Evolutionary conservation across 805 yeast species (phyloP), one percentile per base, ranked within the genome.

Genomic region (Cyberlindnera maclurae): DNA sequence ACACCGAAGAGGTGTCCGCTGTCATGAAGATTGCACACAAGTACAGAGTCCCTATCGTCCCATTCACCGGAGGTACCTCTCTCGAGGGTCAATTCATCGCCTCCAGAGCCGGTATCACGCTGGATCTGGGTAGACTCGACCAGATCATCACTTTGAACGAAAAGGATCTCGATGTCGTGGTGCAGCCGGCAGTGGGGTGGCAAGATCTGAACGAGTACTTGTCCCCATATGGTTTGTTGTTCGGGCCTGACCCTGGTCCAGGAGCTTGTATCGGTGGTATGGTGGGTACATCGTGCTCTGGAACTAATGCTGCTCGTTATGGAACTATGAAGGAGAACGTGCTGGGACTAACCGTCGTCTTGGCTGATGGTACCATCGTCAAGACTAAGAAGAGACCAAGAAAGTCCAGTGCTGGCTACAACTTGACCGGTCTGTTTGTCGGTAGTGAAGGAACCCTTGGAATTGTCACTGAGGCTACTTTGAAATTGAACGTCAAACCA

Each of bases 401-500:
- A 51, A 83, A 84, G 50, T 73, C 88, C 2, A 71, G 84, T 45
- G 89, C 90, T 8, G 94, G 94, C 11, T 83, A 83, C 54, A 82
- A 82, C 50, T 64, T 83, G 55, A 84, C 83, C 35, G 79, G 82
- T n/a, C 58, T 83, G 42, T 81, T 83, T 53, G 65, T 79, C 37
- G 93, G 94, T 0, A 70, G 82, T 32, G 93, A 84, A 51, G 93
- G 94, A 7, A 83, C 94, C 0, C 58, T 84, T 39, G 94, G 93
- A 3, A 69, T 84, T 13, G 76, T 83, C 24, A 83, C 88, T 3
- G 89, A 83, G 49, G 85, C 84, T 3, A 82, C 90, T 0, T 63
- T 83, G 34, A 80, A 76, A 50, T 62, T 83, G 34, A 78, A 80
- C 46, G 82, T 78, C 13, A 72, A 70, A 42, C 90, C 90, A 1